Base-by-base conservation (phyloP, 352 stramenopile genomes). In the Globisporangium radiosum region DNA sequence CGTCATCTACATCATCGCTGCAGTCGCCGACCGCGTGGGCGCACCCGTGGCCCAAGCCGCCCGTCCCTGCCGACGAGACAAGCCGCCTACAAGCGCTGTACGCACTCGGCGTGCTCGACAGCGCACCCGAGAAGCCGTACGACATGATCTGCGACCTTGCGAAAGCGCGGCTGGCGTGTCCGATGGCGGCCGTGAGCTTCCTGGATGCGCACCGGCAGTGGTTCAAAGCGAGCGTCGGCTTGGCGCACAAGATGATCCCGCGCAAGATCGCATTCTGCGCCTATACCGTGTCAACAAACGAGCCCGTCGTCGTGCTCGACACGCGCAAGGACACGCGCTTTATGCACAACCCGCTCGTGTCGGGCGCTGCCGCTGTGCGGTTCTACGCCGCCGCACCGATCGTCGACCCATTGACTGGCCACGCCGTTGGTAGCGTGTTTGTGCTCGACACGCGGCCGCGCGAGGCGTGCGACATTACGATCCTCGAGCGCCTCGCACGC, bases 361-460 rank as follows among this genome's bases (percentile, higher is more conserved):
- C 79, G 1, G 91, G 92, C 17, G 75, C 78, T 37, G 87, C 92
- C 5, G 74, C 87, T 51, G 87, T 98, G 42, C 85, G 94, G n/a
- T 98, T 98, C 64, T 98, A 98, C 71, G 95, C 95, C 5, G 70
- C 77, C 15, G 85, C 81, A 13, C 85, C 85, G 5, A 88, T 94
- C 54, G 52, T 92, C 11, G 73, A 88, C 52, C 76, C 64, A 1
- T 69, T 70, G 47, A 80, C 73, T 5, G 82, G 81, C 3, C 69
- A 86, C 55, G 76, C 72, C 48, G 53, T 94, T 6, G 85, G 85
- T 4, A 89, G 71, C 36, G 80, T 94, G 36, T 94, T 94, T 63
- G 85, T 94, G n/a, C 62, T 94, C 10, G 85, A 94, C 59, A 90
- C 79, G 36, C 80, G 78, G 7, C 78, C 84, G 14, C 78, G 84